Percentiles rank a stretch among this genome's conserved stretches.
phyloP scores from a whole-genome alignment of 1,284 basidiomycete species.

The Rhodotorula sp. region DNA sequence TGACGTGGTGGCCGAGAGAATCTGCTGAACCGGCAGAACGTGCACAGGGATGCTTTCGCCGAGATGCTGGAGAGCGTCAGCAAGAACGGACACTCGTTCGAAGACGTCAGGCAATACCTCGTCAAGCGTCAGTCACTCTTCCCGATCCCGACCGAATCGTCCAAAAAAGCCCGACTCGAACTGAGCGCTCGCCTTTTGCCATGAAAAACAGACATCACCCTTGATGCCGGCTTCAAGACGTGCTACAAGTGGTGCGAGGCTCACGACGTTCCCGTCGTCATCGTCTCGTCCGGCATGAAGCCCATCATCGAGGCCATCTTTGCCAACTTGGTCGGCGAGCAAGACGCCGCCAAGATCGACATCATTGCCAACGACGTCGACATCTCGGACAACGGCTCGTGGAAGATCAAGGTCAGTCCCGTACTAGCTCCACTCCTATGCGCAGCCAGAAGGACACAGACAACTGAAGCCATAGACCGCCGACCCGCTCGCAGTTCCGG shows the following conservation, averaged over 20 bases:
- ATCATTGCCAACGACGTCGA: slow-evolving; percentile 86
- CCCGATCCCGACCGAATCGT: not conserved
- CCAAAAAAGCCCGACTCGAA: not conserved
- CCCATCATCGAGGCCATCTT: slow-evolving; percentile 73
- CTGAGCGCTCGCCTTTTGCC: not conserved
- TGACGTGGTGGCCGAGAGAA: too few relatives aligned
- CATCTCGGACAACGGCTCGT: slow-evolving; percentile 62
- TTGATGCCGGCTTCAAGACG: slow-evolving; percentile 81
- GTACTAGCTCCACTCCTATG: not conserved
- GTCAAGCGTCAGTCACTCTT: slow-evolving; percentile 57
- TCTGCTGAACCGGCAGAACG: not conserved
- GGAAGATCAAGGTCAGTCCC: slow-evolving; percentile 63
- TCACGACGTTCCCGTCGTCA: slow-evolving; percentile 59
- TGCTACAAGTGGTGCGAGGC: slow-evolving; percentile 64
- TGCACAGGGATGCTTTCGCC: slow-evolving; percentile 69
- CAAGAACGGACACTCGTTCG: slow-evolving; percentile 63
- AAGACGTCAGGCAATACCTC: slow-evolving; percentile 71
- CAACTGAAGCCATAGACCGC: not conserved
- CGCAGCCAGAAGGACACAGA: not conserved
- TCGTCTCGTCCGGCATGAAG: slow-evolving; percentile 87
- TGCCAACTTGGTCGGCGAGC: slow-evolving; percentile 28
- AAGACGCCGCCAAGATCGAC: slow-evolving; percentile 71
- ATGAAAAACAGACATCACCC: slow-evolving; percentile 63
- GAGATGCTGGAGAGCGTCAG: slow-evolving; percentile 73
- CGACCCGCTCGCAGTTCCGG: not conserved